Conservation (phyloP, 2,329 filamentous ascomycete genomes). For the Teratosphaeria pseudoeucalypti region DNA sequence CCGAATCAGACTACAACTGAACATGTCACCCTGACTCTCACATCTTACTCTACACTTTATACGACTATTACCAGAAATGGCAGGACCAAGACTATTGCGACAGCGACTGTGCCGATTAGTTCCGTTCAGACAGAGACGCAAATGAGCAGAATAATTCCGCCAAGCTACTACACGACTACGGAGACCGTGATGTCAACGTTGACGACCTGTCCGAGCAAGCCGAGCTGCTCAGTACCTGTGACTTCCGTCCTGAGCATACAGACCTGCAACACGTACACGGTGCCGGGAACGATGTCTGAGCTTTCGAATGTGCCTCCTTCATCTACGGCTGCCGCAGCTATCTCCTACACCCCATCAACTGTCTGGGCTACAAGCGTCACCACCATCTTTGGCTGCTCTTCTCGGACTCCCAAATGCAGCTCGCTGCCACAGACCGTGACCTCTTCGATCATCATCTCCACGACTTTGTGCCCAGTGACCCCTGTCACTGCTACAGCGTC, state of each 20-base stretch:
- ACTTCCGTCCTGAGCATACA: not conserved
- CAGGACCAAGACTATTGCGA: not conserved
- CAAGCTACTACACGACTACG: constrained; percentile 1
- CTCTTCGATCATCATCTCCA: not conserved
- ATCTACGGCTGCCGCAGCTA: not conserved
- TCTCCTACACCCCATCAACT: not conserved
- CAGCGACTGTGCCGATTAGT: not conserved
- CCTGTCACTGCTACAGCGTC: not conserved
- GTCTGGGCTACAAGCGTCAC: not conserved
- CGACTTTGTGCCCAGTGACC: not conserved
- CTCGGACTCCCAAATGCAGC: not conserved
- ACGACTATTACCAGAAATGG: not conserved
- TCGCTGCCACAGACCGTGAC: not conserved
- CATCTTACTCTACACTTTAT: not conserved
- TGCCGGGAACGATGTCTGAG: not conserved
- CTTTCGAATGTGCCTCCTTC: not conserved
- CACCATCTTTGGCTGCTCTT: not conserved
- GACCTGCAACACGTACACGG: not conserved
- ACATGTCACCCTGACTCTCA: not conserved
- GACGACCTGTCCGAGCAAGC: not conserved
- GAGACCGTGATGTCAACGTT: not conserved
- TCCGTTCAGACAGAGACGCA: not conserved
- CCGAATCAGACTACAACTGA: not conserved
- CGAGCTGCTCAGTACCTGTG: not conserved
- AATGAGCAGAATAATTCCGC: not conserved